Evolutionary conservation across 176 grass and related monocot species (phyloP).

Genomic region (Puya raimondii): DNA sequence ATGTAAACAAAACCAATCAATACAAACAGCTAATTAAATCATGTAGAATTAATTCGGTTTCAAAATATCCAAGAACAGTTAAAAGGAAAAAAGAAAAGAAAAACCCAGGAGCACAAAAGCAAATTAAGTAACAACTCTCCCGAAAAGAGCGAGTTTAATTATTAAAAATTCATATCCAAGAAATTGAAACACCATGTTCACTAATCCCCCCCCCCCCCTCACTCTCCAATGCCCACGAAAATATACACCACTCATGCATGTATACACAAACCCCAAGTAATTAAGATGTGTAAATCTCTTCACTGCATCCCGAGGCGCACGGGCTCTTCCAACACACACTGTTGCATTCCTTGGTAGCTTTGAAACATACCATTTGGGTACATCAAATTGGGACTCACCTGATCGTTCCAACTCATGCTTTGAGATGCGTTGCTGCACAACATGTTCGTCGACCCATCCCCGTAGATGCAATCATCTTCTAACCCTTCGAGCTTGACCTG

Average conservation of each 20-base stretch:
- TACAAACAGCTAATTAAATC: too few relatives aligned
- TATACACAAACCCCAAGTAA: not conserved
- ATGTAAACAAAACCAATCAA: too few relatives aligned
- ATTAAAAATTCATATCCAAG: conserved; percentile 24
- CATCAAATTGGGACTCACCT: conserved; percentile 18
- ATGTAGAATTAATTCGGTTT: too few relatives aligned
- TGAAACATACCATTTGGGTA: conserved; percentile 17
- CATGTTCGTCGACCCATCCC: not conserved
- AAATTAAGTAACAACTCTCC: not conserved
- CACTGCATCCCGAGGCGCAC: conserved; percentile 17
- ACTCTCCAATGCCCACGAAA: conserved; percentile 12
- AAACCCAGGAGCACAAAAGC: not conserved
- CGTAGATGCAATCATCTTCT: conserved; percentile 24
- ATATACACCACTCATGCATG: conserved; percentile 14
- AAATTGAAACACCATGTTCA: conserved; percentile 5
- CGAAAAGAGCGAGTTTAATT: conserved; percentile 9
- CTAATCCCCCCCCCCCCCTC: not conserved
- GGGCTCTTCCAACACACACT: conserved; percentile 17
- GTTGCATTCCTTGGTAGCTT: conserved; percentile 23
- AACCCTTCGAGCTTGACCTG: conserved; percentile 24
- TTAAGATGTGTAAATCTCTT: conserved; percentile 6
- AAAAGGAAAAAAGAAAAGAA: too few relatives aligned
- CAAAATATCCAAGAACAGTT: too few relatives aligned
- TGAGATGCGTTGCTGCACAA: too few relatives aligned
- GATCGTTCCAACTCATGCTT: conserved; percentile 22